Evolutionary conservation across 225 moss, liverwort and hornwort genomes (phyloP).

Genomic region (Lunularia cruciata): DNA sequence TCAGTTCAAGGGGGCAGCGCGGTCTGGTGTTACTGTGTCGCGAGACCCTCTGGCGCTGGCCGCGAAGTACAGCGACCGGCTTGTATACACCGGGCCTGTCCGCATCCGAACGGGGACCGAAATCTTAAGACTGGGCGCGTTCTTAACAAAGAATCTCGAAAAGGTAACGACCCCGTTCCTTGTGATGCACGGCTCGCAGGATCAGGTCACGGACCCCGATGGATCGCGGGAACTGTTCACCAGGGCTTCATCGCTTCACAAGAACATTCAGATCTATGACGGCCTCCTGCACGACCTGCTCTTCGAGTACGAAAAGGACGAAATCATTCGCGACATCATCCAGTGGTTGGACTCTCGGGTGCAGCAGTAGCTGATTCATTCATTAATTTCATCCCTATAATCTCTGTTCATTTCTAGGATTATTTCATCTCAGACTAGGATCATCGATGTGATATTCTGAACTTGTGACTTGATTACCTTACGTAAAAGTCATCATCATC

Average conservation of each 20-base stretch:
- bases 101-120: constrained; percentile 62
- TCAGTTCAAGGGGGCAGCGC: constrained; percentile 71
- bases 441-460: constrained; percentile 3
- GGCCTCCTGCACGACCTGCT: constrained; percentile 82
- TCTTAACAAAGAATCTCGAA: constrained; percentile 66
- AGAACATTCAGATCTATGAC: constrained; percentile 74
- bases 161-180: constrained; percentile 62
- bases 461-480: too few relatives aligned
- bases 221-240: constrained; percentile 80
- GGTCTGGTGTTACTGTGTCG: constrained; percentile 56
- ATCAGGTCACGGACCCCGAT: constrained; percentile 72
- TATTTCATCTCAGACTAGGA: background rate
- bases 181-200: constrained; percentile 82
- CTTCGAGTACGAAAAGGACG: constrained; percentile 82
- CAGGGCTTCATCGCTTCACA: constrained; percentile 62
- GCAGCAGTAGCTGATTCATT: background rate
- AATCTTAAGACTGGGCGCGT: constrained; percentile 70
- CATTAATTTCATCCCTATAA: constrained; percentile 3
- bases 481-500: too few relatives aligned
- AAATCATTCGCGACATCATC: constrained; percentile 63
- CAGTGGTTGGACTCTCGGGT: constrained; percentile 59
- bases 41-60: constrained; percentile 77
- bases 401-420: constrained; percentile 2
- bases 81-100: constrained; percentile 60
- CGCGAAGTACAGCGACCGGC: constrained; percentile 71